Conservation (phyloP, 257 asterid genomes). For the Anisodus acutangulus region DNA sequence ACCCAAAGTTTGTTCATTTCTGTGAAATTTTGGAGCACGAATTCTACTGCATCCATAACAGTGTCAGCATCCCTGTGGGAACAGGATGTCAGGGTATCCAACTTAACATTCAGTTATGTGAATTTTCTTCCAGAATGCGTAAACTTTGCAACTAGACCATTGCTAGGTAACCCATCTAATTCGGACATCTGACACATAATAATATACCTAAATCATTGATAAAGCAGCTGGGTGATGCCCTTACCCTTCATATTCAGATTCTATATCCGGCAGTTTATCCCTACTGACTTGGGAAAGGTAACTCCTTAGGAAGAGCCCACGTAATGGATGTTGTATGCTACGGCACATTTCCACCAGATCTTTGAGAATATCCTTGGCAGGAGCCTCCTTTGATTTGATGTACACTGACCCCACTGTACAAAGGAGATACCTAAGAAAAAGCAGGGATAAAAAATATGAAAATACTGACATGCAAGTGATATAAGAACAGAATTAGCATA, state of each 20-base stretch:
- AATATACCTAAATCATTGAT: background rate
- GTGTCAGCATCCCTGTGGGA: slow-evolving; percentile 88
- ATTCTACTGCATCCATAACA: slow-evolving; percentile 86
- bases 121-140: background rate
- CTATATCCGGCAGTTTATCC: slow-evolving; percentile 95
- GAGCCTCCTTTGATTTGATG: slow-evolving; percentile 97
- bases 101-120: background rate
- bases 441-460: slow-evolving; percentile 31
- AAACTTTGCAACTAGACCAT: background rate
- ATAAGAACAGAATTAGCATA: background rate
- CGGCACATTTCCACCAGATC: slow-evolving; percentile 99
- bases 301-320: slow-evolving; percentile 96
- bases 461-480: background rate
- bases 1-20: slow-evolving; percentile 99
- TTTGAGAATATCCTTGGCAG: slow-evolving; percentile 94
- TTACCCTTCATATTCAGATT: slow-evolving; percentile 98
- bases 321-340: slow-evolving; percentile 91
- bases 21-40: slow-evolving; percentile 97
- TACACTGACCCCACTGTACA: slow-evolving; percentile 97
- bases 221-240: slow-evolving; percentile 32
- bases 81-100: slow-evolving; percentile 21
- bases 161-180: slow-evolving; percentile 1
- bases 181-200: background rate
- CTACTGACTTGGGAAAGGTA: slow-evolving; percentile 98
- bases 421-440: slow-evolving; percentile 75